phyloP scores from a whole-genome alignment of 108 stramenopile genomes.

The Nitzschia inconspicua region DNA sequence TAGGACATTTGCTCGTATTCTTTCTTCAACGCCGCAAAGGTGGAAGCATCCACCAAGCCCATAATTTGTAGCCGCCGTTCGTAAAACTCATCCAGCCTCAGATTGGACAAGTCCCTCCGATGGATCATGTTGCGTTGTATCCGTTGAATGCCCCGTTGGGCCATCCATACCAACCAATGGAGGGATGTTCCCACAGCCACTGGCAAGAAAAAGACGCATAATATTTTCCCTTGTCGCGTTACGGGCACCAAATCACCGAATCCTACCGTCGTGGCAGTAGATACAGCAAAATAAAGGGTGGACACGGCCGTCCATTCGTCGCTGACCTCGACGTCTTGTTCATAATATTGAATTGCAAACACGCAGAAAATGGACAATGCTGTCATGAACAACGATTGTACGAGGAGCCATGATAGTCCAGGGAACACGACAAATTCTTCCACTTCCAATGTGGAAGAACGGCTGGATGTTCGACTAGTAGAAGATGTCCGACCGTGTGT shows the following conservation, averaged over 20 bases:
- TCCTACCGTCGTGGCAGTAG: neutral
- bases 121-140: neutral
- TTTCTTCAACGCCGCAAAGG: conserved; percentile 4
- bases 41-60: conserved; percentile 1
- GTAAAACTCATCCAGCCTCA: conserved; percentile 3
- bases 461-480: too few relatives aligned
- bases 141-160: conserved; percentile 5
- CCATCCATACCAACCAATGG: conserved; percentile 6
- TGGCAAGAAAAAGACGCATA: neutral
- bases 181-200: neutral
- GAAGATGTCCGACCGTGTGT: too few relatives aligned
- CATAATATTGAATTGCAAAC: neutral
- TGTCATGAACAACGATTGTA: conserved; percentile 2
- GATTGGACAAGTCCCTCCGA: too few relatives aligned
- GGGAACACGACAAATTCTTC: neutral
- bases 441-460: neutral
- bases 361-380: neutral
- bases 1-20: too few relatives aligned
- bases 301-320: neutral
- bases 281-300: neutral
- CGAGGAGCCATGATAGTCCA: neutral
- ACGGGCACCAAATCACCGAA: neutral
- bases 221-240: neutral
- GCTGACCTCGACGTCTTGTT: too few relatives aligned
- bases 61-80: conserved; percentile 1